phyloP scores from a whole-genome alignment of 768 basidiomycete genomes.

The Psilocybe subaeruginosa region DNA sequence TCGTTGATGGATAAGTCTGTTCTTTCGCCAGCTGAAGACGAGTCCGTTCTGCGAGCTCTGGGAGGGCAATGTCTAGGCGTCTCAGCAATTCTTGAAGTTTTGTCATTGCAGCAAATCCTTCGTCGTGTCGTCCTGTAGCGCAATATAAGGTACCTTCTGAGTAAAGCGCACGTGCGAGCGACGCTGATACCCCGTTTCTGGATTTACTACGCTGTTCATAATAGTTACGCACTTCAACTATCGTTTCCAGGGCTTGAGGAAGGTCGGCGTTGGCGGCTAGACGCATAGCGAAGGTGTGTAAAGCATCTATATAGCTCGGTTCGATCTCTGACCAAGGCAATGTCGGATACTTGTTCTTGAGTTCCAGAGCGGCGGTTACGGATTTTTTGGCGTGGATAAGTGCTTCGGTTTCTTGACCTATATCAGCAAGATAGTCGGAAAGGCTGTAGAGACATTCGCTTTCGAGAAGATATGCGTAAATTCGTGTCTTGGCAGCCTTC shows the following conservation, averaged over 20 bases:
- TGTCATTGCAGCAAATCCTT: slow-evolving; percentile 2
- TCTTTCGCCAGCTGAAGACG: slow-evolving; percentile 7
- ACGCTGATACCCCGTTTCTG: not conserved
- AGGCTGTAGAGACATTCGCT: slow-evolving; percentile 1
- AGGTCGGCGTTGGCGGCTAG: slow-evolving; percentile 6
- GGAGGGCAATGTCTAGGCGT: slow-evolving; percentile 2
- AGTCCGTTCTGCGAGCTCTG: slow-evolving; percentile 6
- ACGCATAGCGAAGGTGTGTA: slow-evolving; percentile 5
- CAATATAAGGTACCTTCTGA: slow-evolving; percentile 4
- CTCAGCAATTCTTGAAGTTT: slow-evolving; percentile 9
- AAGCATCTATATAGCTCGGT: slow-evolving; percentile 3
- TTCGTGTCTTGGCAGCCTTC: not conserved
- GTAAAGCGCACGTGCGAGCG: not conserved
- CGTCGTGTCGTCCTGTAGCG: slow-evolving; percentile 4
- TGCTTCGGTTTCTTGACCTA: slow-evolving; percentile 7
- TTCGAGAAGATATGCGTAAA: not conserved
- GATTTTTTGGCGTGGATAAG: slow-evolving; percentile 7
- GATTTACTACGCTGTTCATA: not conserved
- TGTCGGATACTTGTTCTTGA: slow-evolving; percentile 3
- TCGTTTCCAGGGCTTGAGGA: not conserved
- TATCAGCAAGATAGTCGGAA: slow-evolving; percentile 4
- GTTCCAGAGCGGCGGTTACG: slow-evolving; percentile 1
- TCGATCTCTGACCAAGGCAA: slow-evolving; percentile 14
- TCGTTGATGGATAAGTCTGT: slow-evolving; percentile 5
- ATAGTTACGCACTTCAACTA: slow-evolving; percentile 6